Percentiles rank a stretch among this genome's conserved stretches.
Evolutionary conservation across 176 grass and related monocot species (phyloP).

Genomic region (Saccharum officinarum): DNA sequence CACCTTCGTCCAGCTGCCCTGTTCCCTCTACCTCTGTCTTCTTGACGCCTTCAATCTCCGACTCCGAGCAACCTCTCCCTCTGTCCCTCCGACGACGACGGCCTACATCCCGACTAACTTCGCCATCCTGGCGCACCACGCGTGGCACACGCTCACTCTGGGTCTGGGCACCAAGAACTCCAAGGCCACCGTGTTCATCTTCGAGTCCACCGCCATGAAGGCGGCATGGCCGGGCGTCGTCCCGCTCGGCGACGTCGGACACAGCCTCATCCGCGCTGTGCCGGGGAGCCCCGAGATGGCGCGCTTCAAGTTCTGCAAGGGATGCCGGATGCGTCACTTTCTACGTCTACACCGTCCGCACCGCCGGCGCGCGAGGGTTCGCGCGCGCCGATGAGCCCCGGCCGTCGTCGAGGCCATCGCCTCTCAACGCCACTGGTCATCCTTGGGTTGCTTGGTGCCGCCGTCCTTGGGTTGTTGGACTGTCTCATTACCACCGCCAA

Average conservation of each 20-base stretch:
- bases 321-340: conserved; percentile 94
- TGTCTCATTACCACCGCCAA: no score
- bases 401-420: conserved; percentile 70
- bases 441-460: no score
- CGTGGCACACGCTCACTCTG: conserved; percentile 92
- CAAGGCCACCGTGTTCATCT: conserved; percentile 85
- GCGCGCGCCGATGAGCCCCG: conserved; percentile 77
- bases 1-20: no score
- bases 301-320: conserved; percentile 91
- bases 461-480: no score
- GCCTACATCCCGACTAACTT: conserved; percentile 90
- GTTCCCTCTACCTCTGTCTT: no score
- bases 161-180: conserved; percentile 91
- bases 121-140: conserved; percentile 92
- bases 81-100: conserved; percentile 70
- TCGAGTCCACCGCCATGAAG: conserved; percentile 82
- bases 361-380: conserved; percentile 66
- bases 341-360: conserved; percentile 85
- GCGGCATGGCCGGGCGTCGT: conserved; percentile 68
- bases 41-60: no score
- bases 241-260: conserved; percentile 79
- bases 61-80: no score
- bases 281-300: conserved; percentile 70
- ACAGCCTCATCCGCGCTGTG: conserved; percentile 67
- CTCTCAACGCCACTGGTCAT: no score